phyloP scores from a whole-genome alignment of 1,284 basidiomycete species.

The Fomitopsis betulina region DNA sequence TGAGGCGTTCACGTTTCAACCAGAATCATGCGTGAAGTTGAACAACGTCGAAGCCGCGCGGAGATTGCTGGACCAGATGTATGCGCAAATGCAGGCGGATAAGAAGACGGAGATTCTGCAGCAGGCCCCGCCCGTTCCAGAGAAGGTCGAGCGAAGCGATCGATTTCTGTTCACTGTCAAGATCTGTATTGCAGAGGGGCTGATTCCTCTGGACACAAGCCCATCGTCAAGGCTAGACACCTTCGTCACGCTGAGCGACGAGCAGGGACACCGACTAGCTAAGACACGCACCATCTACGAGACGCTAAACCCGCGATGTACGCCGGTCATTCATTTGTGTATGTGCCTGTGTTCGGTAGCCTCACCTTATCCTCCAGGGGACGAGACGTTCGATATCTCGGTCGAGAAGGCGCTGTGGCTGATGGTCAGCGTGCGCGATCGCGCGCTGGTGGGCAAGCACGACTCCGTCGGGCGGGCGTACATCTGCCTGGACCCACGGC shows the following conservation, averaged over 20 bases:
- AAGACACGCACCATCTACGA: conserved; percentile 98
- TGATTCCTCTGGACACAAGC: conserved; percentile 70
- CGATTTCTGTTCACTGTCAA: conserved; percentile 93
- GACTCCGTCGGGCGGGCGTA: conserved; percentile 91
- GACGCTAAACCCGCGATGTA: conserved; percentile 84
- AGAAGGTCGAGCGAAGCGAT: conserved; percentile 46
- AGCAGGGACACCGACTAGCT: conserved; percentile 84
- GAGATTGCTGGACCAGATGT: conserved; percentile 89
- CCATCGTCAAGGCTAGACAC: conserved; percentile 77
- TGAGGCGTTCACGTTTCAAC: conserved; percentile 91
- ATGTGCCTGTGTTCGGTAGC: not conserved
- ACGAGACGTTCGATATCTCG: conserved; percentile 94
- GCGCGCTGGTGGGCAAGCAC: conserved; percentile 85
- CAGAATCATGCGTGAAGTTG: conserved; percentile 93
- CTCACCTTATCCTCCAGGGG: conserved; percentile 52
- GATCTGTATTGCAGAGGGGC: conserved; percentile 83
- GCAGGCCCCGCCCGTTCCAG: conserved; percentile 64
- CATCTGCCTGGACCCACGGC: conserved; percentile 85
- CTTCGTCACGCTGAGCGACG: conserved; percentile 93
- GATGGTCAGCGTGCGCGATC: conserved; percentile 92
- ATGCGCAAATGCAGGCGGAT: conserved; percentile 89
- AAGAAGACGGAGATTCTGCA: conserved; percentile 70
- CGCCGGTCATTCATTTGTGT: conserved; percentile 24
- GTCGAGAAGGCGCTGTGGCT: conserved; percentile 91
- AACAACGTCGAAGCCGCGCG: conserved; percentile 97